A percentile compares a stretch with the other conserved stretches of the same genome.
phyloP scores from a whole-genome alignment of 1,284 basidiomycete genomes.

The Exobasidium rhododendri region DNA sequence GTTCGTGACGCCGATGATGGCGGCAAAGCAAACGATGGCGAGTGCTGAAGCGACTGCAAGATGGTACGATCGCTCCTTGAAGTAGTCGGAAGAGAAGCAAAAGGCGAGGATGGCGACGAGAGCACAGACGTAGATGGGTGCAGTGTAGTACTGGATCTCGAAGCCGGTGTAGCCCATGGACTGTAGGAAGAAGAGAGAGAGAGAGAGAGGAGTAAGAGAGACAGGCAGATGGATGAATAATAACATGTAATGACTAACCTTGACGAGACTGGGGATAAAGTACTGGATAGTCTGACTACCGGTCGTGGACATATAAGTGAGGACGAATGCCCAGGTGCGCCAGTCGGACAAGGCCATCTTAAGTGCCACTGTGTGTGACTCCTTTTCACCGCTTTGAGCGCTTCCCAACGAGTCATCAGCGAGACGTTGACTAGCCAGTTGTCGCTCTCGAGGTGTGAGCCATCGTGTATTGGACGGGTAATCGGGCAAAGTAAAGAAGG shows the following conservation, averaged over 20 bases:
- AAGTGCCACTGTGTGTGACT: conserved; percentile 53
- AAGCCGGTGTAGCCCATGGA: conserved; percentile 37
- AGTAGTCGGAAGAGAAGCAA: conserved; percentile 52
- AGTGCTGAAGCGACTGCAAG: conserved; percentile 50
- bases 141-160: conserved; percentile 23
- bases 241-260: no score
- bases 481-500: conserved; percentile 24
- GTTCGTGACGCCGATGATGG: conserved; percentile 53
- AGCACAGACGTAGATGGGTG: conserved; percentile 23
- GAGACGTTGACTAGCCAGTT: conserved; percentile 17
- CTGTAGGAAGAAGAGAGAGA: not conserved
- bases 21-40: conserved; percentile 56
- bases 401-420: conserved; percentile 15
- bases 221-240: not conserved
- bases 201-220: not conserved
- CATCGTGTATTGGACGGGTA: conserved; percentile 24
- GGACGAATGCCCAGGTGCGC: conserved; percentile 54
- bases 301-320: conserved; percentile 56
- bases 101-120: conserved; percentile 19
- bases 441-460: conserved; percentile 24
- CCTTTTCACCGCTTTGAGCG: conserved; percentile 18
- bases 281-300: conserved; percentile 22
- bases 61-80: conserved; percentile 56
- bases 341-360: conserved; percentile 55
- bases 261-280: conserved; percentile 41